Evolutionary conservation across 305 asterid species (phyloP), one percentile per base, ranked within the genome.

Genomic region (Solanum hybrid): DNA sequence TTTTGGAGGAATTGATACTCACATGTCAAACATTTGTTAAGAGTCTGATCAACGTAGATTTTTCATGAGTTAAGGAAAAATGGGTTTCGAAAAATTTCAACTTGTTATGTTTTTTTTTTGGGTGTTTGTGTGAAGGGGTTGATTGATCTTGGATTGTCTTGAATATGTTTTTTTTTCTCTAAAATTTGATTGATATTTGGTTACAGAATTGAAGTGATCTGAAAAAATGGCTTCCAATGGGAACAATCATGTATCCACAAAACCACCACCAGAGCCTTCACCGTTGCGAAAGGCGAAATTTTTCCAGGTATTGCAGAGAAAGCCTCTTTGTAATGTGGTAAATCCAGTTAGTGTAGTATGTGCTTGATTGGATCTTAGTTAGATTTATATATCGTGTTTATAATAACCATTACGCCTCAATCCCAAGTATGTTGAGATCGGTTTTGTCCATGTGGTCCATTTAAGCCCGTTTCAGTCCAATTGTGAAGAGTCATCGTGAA

Each of bases 201-300:
- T 29, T 72, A 87, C 79, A 86, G 93, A 90, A 89, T 75, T 64
- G 88, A 92, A 86, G 40, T 90, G 79, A 69, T 87, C 90, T 89
- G 66, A 78, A 89, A 78, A 89, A 79, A 95, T 94, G 98, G 96
- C 96, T 56, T 88, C 93, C 3, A 94, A 94, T 32, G 97, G 95
- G 76, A 90, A 90, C 73, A 94, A 76, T 93, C 91, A 90, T 56
- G 93, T 88, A 22, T 89, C 92, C 36, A 92, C 95, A 89, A 95
- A 94, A 92, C 92, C 96, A 24, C 98, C 98, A 76, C 98, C 98
- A 1, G 98, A 95, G 92, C 98, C 98, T 71, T 95, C 98, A 69
- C 98, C 98, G 0, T 88, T 95, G 95, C 93, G 98, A 88, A 94
- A 91, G 91, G 97, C 98, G 22, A 95, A 95, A 79, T 95, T 95